phyloP scores from a whole-genome alignment of 306 rosid species.

The Senna tora region DNA sequence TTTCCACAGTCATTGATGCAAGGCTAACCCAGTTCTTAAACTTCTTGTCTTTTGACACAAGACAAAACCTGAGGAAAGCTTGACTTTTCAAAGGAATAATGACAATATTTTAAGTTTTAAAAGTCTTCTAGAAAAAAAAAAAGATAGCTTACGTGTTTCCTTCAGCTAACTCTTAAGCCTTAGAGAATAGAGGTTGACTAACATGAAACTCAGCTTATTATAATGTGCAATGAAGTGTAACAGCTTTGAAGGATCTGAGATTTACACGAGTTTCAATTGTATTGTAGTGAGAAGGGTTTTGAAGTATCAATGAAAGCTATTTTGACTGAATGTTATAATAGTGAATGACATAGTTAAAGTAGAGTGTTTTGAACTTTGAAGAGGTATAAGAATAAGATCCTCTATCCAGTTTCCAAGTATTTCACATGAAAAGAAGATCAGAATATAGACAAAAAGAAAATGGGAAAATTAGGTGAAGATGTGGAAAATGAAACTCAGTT shows the following conservation, averaged over 20 bases:
- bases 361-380: neutral
- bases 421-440: constrained; percentile 2
- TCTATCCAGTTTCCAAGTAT: constrained; percentile 29
- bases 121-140: neutral
- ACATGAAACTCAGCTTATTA: neutral
- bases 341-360: neutral
- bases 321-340: neutral
- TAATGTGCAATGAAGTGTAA: constrained; percentile 10
- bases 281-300: neutral
- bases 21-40: too few relatives aligned
- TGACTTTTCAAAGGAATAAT: constrained; percentile 37
- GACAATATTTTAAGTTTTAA: constrained; percentile 8
- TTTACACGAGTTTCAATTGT: neutral
- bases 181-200: neutral
- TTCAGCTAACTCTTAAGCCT: too few relatives aligned
- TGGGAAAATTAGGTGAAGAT: constrained; percentile 39
- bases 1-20: too few relatives aligned
- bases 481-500: constrained; percentile 47
- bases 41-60: neutral
- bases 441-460: constrained; percentile 1
- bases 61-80: neutral
- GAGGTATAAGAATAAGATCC: constrained; percentile 5
- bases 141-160: too few relatives aligned
- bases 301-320: constrained; percentile 4
- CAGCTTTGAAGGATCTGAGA: neutral